A percentile compares a stretch with the other conserved stretches of the same genome.
Evolutionary conservation across 116 monocot species (phyloP).

Genomic region (Cymodocea nodosa): DNA sequence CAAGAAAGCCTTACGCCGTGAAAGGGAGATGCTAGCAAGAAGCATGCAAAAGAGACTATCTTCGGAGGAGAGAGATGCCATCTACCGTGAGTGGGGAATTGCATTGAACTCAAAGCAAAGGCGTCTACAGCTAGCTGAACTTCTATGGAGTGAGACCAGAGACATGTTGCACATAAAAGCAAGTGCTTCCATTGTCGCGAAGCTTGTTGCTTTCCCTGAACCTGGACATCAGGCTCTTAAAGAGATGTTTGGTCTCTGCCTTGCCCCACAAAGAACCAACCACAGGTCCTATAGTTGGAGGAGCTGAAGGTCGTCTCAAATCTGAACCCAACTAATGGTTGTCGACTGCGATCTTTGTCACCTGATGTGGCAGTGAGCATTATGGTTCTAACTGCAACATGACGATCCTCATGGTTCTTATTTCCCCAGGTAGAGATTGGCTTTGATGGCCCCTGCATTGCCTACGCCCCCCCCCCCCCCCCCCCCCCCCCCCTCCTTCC

Average conservation of each 20-base stretch:
- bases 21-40: conserved; percentile 64
- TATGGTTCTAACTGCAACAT: too few relatives aligned
- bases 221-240: conserved; percentile 33
- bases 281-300: conserved; percentile 44
- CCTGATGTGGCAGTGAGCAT: too few relatives aligned
- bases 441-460: too few relatives aligned
- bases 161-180: conserved; percentile 51
- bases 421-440: too few relatives aligned
- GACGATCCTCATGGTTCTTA: too few relatives aligned
- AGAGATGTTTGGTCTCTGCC: conserved; percentile 84
- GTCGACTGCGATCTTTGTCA: too few relatives aligned
- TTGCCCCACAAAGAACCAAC: conserved; percentile 27
- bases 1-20: conserved; percentile 34
- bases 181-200: conserved; percentile 67
- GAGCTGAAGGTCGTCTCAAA: conserved; percentile 6
- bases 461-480: too few relatives aligned
- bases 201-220: conserved; percentile 44
- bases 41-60: conserved; percentile 46
- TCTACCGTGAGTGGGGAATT: conserved; percentile 75
- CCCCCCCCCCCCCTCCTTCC: too few relatives aligned
- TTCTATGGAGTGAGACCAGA: conserved; percentile 50
- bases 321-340: too few relatives aligned
- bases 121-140: conserved; percentile 35
- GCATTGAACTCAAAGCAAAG: conserved; percentile 64
- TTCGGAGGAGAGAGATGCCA: conserved; percentile 37